Conservation (phyloP, 75 land plant genomes). For the Cryptomeria japonica region DNA sequence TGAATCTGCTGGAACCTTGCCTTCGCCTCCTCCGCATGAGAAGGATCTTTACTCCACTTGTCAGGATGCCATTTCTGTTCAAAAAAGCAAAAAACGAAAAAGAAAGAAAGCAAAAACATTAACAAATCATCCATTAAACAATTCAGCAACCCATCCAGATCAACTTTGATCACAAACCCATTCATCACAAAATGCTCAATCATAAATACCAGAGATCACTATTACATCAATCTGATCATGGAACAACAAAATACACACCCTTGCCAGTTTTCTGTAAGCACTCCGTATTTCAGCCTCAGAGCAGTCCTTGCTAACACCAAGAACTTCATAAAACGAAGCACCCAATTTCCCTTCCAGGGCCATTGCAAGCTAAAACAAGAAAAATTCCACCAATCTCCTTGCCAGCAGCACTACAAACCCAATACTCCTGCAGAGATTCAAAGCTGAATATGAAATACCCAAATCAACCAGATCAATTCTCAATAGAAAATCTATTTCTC, state of each 20-base stretch:
- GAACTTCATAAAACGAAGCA: constrained; percentile 53
- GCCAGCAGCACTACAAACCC: not conserved
- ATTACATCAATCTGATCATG: too few species aligned
- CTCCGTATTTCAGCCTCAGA: constrained; percentile 49
- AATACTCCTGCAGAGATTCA: not conserved
- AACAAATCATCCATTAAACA: not conserved
- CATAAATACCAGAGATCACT: not conserved
- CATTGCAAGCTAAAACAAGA: not conserved
- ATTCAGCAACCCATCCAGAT: not conserved
- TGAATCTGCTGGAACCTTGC: constrained; percentile 67
- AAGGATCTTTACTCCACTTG: constrained; percentile 41
- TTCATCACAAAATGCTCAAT: not conserved
- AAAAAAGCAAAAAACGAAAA: not conserved
- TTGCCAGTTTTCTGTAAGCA: constrained; percentile 60
- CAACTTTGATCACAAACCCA: not conserved
- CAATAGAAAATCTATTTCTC: not conserved
- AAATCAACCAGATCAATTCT: not conserved
- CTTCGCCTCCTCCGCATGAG: constrained; percentile 53
- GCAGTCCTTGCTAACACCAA: constrained; percentile 51
- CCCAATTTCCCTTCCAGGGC: constrained; percentile 8
- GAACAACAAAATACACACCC: constrained; percentile 38
- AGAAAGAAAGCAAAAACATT: not conserved
- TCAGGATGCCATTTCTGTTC: constrained; percentile 82
- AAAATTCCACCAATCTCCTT: not conserved
- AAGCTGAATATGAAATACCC: not conserved